These are phyloP conservation scores for Lachnellula subtilissima DNA, from an alignment of 2,329 filamentous ascomycete genomes.

Conservation along the genomic window DNA sequence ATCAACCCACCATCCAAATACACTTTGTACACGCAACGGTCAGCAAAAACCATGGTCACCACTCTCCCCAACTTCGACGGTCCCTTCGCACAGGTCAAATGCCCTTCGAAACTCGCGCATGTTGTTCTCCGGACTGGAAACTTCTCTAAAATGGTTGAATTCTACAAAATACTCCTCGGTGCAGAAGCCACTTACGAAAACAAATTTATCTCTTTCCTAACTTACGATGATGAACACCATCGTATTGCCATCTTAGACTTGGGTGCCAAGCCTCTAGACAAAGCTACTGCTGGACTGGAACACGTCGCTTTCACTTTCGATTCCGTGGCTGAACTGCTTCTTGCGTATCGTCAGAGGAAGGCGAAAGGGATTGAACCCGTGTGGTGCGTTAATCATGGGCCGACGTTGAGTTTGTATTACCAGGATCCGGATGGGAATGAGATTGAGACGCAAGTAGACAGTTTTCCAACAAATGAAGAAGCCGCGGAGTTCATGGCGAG, in stretches of 20 bases:
- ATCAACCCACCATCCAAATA: too few species aligned
- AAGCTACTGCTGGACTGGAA: conserved; percentile 30
- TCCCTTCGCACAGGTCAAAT: not conserved
- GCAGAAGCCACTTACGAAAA: conserved; percentile 28
- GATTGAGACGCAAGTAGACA: conserved; percentile 44
- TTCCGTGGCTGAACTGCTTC: conserved; percentile 33
- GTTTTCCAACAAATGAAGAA: conserved; percentile 36
- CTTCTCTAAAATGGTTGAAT: conserved; percentile 32
- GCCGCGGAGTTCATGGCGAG: conserved; percentile 37
- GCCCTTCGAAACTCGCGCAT: conserved; percentile 21
- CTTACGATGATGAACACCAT: conserved; percentile 45
- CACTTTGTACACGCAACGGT: too few species aligned
- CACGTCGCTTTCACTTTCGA: conserved; percentile 41
- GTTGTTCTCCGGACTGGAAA: conserved; percentile 29
- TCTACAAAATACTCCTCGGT: conserved; percentile 36
- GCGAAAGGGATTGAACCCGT: conserved; percentile 35
- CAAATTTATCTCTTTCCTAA: conserved; percentile 34
- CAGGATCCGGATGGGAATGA: conserved; percentile 44
- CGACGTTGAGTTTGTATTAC: conserved; percentile 45
- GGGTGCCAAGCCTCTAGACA: conserved; percentile 18
- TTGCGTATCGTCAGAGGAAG: conserved; percentile 36
- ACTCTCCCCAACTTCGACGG: too few species aligned
- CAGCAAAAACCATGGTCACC: too few species aligned
- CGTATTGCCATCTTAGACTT: conserved; percentile 38
- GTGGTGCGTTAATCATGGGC: conserved; percentile 45